A percentile compares a stretch with the other conserved stretches of the same genome.
These are phyloP conservation scores for Rhodotorula toruloides DNA, from an alignment of 768 basidiomycete genomes.

Conservation along the genomic window DNA sequence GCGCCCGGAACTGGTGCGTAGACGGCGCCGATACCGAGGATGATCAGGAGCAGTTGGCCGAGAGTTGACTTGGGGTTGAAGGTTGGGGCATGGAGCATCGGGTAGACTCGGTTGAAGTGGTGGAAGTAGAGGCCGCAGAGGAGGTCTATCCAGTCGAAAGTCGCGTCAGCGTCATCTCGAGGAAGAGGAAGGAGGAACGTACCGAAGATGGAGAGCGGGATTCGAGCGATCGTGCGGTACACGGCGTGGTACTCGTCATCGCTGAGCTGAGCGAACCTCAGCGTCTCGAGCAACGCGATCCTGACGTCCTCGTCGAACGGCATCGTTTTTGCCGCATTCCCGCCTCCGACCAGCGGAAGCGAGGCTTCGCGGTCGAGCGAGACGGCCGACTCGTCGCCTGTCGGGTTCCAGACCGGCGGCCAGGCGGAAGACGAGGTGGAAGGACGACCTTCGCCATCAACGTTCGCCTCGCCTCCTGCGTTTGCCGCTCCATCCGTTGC, in stretches of 20 bases:
- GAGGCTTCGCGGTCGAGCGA: neutral
- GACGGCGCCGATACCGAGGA: constrained; percentile 13
- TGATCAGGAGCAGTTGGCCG: constrained; percentile 7
- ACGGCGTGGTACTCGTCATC: constrained; percentile 11
- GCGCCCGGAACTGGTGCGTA: constrained; percentile 1
- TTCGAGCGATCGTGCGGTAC: neutral
- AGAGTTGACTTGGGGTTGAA: constrained; percentile 6
- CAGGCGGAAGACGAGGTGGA: neutral
- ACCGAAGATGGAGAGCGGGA: neutral
- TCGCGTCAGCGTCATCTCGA: neutral
- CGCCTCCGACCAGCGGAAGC: neutral
- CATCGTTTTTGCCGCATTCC: neutral
- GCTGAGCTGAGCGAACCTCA: neutral
- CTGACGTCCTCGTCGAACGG: constrained; percentile 2
- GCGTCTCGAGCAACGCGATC: constrained; percentile 11
- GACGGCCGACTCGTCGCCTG: neutral
- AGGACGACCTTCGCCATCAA: too few relatives aligned
- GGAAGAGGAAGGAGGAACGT: neutral
- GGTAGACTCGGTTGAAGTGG: neutral
- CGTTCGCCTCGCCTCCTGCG: neutral
- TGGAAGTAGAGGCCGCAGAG: constrained; percentile 1
- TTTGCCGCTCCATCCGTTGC: neutral
- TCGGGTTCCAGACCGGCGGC: neutral
- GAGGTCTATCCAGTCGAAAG: neutral
- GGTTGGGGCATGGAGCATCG: constrained; percentile 1